Percentiles rank a stretch among this genome's conserved stretches.
These are phyloP conservation scores for Lepidium aucheri DNA, from an alignment of 345 rosid genomes.

Conservation along the genomic window DNA sequence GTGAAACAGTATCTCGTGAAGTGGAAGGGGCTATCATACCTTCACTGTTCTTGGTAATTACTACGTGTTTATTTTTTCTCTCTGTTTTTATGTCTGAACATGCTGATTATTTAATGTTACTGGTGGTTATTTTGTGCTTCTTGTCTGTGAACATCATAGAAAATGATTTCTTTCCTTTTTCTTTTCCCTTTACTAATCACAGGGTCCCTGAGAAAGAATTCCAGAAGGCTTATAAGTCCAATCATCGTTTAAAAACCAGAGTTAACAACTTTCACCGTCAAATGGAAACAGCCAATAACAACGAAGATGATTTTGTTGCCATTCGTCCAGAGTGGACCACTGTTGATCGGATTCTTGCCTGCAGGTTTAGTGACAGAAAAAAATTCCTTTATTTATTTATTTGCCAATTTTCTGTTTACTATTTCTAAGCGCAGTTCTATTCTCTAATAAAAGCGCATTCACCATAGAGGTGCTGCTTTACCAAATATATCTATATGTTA, in stretches of 20 bases:
- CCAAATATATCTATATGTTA: background rate
- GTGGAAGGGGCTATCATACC: constrained; percentile 97
- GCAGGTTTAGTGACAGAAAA: constrained; percentile 48
- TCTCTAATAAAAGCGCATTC: background rate
- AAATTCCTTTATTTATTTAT: background rate
- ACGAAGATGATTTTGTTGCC: constrained; percentile 85
- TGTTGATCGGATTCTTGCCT: constrained; percentile 90
- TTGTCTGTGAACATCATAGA: background rate
- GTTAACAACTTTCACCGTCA: constrained; percentile 87
- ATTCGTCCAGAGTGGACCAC: constrained; percentile 98
- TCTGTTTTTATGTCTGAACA: background rate
- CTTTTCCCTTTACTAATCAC: background rate
- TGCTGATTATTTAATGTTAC: constrained; percentile 5
- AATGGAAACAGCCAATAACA: constrained; percentile 47
- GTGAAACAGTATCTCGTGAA: constrained; percentile 97
- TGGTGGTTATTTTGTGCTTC: background rate
- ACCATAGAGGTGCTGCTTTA: background rate
- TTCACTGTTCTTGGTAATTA: constrained; percentile 89
- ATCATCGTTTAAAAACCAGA: constrained; percentile 84
- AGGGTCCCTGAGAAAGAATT: constrained; percentile 98
- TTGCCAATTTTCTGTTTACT: background rate
- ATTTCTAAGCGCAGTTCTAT: background rate
- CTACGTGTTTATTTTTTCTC: background rate
- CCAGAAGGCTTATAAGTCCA: constrained; percentile 79
- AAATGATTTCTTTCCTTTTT: background rate